Base-by-base conservation (phyloP, 805 yeast genomes). In the Lipomyces sp. region DNA sequence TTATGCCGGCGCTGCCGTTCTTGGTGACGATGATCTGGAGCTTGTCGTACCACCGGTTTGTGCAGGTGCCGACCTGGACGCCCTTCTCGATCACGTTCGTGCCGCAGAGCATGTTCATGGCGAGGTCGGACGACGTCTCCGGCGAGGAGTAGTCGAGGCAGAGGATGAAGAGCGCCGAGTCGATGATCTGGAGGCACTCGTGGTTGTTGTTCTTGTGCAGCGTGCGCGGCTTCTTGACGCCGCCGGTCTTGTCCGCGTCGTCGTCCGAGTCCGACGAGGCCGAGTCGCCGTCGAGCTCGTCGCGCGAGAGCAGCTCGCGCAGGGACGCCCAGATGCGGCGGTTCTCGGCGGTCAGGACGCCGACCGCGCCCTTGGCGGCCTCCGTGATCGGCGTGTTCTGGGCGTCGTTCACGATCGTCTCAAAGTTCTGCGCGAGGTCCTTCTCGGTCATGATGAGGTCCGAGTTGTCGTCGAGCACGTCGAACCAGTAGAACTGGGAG, bases 31-130 rank as follows among this genome's bases (percentile, higher is more conserved):
- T 89, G 58, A 89, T 76, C 68, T 89, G 96, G 57, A 89, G 70
- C 69, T 89, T 89, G 69, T 89, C 97, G 66, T 88, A 89, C 96
- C 96, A 89, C 66, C 97, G 74, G 68, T 89, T 89, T 31, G 95
- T 84, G 70, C 96, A 88, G 3, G 96, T 87, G 52, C 97, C 97
- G 31, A 84, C 83, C 70, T 89, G 97, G 43, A 88, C 82, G 61
- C 96, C 96, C 60, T 85, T 79, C 55, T 86, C 86, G 35, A 89
- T 72, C 33, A 76, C 78, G 11, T 88, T 82, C 52, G 84, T 78
- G 4, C 97, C 97, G 67, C 96, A 89, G 38, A 89, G 76, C 83
- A 87, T 84, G 65, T 89, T 88, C 64, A 84, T 83, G 14, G 93
- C 80, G 62, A 89, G 70, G 51, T 84, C 85, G 18, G 71, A 53